A percentile compares a stretch with the other conserved stretches of the same genome.
Conservation (phyloP, 1,284 basidiomycete genomes). For the Limonomyces culmigenus region DNA sequence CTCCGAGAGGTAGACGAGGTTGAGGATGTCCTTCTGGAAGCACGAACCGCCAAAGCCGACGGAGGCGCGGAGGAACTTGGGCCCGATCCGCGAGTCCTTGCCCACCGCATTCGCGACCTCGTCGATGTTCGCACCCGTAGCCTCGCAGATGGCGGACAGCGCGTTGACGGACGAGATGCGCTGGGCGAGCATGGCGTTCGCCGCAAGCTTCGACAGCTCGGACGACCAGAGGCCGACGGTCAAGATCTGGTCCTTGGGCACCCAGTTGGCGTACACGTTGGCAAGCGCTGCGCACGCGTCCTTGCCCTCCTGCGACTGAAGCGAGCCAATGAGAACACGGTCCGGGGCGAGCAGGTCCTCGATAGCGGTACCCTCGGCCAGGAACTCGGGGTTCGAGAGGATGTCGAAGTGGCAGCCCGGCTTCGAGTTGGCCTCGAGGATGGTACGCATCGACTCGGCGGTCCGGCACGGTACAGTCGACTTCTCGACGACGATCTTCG, state of each 20-base stretch:
- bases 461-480: conserved; percentile 98
- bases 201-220: conserved; percentile 95
- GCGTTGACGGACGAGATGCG: conserved; percentile 98
- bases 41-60: conserved; percentile 98
- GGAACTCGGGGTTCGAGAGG: conserved; percentile 97
- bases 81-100: conserved; percentile 82
- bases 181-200: conserved; percentile 97
- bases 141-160: conserved; percentile 96
- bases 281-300: conserved; percentile 65
- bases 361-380: conserved; percentile 97
- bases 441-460: conserved; percentile 96
- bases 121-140: conserved; percentile 98
- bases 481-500: conserved; percentile 99
- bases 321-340: conserved; percentile 92
- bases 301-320: conserved; percentile 76
- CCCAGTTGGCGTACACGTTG: conserved; percentile 90
- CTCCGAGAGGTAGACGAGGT: conserved; percentile 94
- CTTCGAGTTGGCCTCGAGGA: conserved; percentile 95
- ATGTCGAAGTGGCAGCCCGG: conserved; percentile 90
- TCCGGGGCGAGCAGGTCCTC: conserved; percentile 78
- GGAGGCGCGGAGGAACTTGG: conserved; percentile 90
- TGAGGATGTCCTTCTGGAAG: conserved; percentile 99
- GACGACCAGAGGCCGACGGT: conserved; percentile 98
- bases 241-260: conserved; percentile 76
- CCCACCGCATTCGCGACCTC: conserved; percentile 95